Evolutionary conservation across 768 basidiomycete genomes (phyloP), one percentile per base, ranked within the genome.

Genomic region (Zangia roseola): DNA sequence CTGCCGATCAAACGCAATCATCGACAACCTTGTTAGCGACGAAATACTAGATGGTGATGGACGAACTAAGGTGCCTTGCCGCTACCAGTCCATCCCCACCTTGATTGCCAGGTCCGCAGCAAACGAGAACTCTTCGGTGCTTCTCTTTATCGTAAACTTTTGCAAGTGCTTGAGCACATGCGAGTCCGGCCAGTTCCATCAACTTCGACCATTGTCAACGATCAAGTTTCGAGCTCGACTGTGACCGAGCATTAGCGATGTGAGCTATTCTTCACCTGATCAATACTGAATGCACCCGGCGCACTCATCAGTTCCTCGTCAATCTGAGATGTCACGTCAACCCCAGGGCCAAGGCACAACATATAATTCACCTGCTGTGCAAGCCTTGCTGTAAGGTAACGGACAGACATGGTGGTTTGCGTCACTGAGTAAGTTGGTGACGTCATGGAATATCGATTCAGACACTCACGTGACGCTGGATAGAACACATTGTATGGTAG

Each of bases 41-140:
- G 19, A 19, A 31, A 10, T 3, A 8, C 6, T 33, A 19, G 17
- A 40, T 21, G 26, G 33, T n/a, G 21, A 23, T 19, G 30, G 31
- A 53, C 80, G 46, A 56, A 90, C 91, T 83, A 8, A 99, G 79
- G 71, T 99, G 97, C 37, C 95, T 78, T 36, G 97, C 97, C 24
- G 97, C 97, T 21, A 97, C 95, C 0, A 99, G 74, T 4, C 97
- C 97, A 69, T 99, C 97, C 12, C 97, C 97, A 69, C 82, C 92
- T 74, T 98, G 95, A 61, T 98, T 98, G 35, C 97, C 97, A 7
- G 97, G 94, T 16, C 97, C 97, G 64, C 94, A 97, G 60, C 91
- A 93, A 10, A 98, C 90, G n/a, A 98, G 74, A 6, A 98, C 91
- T 10, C 83, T 80, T 31, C 77, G 78, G 65, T 90, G 83, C 38